A percentile compares a stretch with the other conserved stretches of the same genome.
Conservation (phyloP, 768 basidiomycete species). For the Phylloporus sp. region DNA sequence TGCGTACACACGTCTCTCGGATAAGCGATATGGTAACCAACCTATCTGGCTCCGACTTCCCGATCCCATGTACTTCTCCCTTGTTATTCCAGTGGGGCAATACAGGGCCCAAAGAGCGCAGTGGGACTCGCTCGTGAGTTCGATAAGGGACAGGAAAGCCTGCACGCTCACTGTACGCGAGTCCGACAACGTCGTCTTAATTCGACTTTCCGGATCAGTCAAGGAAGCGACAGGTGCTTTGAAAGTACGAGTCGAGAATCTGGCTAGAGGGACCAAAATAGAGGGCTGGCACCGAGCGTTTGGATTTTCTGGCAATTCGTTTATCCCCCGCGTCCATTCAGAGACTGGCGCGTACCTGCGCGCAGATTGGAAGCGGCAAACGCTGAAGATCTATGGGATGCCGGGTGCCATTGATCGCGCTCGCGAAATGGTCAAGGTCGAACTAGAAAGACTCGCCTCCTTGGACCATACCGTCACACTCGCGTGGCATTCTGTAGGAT, state of each 20-base stretch:
- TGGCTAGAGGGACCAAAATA: conserved; percentile 49
- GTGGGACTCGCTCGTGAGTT: conserved; percentile 44
- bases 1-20: conserved; percentile 35
- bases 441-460: conserved; percentile 45
- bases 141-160: conserved; percentile 35
- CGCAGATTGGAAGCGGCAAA: conserved; percentile 42
- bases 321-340: conserved; percentile 33
- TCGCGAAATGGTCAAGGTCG: conserved; percentile 40
- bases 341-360: conserved; percentile 43
- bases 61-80: conserved; percentile 47
- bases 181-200: conserved; percentile 26
- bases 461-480: conserved; percentile 41
- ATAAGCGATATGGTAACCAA: conserved; percentile 32
- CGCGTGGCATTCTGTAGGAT: conserved; percentile 40
- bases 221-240: conserved; percentile 52
- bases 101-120: conserved; percentile 46
- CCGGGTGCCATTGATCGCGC: conserved; percentile 38
- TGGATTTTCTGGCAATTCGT: conserved; percentile 21
- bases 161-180: conserved; percentile 33
- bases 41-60: conserved; percentile 41
- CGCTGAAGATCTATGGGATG: conserved; percentile 47
- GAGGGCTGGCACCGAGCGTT: conserved; percentile 51
- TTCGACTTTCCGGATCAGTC: conserved; percentile 48
- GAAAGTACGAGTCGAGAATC: conserved; percentile 56
- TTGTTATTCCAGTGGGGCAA: conserved; percentile 45